Conservation (phyloP, 2,329 filamentous ascomycete genomes). For the Fusarium fujikuroi region DNA sequence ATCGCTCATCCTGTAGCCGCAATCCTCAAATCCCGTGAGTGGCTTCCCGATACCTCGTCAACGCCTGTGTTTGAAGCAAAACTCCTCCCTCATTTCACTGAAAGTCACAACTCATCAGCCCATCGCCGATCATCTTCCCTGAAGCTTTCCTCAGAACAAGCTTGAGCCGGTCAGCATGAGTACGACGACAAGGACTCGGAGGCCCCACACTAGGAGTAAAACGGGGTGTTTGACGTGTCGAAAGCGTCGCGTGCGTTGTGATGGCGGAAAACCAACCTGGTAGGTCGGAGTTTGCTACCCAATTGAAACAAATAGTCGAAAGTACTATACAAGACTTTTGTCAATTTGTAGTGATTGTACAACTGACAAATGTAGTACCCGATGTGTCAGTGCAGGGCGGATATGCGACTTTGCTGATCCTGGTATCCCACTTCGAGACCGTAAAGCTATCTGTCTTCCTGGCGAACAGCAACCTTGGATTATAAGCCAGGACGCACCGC, state of each 20-base stretch:
- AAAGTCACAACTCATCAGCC: background rate
- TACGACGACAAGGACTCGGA: conserved; percentile 18
- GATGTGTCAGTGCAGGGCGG: conserved; percentile 20
- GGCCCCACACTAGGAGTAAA: conserved; percentile 36
- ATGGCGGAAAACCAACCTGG: conserved; percentile 35
- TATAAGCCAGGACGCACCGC: background rate
- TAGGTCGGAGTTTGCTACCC: conserved; percentile 9
- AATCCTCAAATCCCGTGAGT: background rate
- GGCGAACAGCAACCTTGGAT: conserved; percentile 41
- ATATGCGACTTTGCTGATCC: conserved; percentile 31
- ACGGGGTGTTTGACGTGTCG: conserved; percentile 38
- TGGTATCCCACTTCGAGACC: conserved; percentile 39
- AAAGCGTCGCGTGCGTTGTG: conserved; percentile 38
- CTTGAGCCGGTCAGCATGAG: background rate
- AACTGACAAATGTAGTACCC: conserved; percentile 3
- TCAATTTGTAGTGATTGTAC: background rate
- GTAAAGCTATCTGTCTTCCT: conserved; percentile 26
- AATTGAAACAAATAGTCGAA: background rate
- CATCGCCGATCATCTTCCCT: background rate
- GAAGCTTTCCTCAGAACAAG: background rate
- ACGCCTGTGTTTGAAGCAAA: background rate
- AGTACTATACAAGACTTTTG: background rate
- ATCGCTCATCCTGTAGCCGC: background rate
- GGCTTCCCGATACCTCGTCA: background rate
- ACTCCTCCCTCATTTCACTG: background rate